A percentile compares a stretch with the other conserved stretches of the same genome.
Conservation (phyloP, 805 yeast species). For the Candida sphagnicola region DNA sequence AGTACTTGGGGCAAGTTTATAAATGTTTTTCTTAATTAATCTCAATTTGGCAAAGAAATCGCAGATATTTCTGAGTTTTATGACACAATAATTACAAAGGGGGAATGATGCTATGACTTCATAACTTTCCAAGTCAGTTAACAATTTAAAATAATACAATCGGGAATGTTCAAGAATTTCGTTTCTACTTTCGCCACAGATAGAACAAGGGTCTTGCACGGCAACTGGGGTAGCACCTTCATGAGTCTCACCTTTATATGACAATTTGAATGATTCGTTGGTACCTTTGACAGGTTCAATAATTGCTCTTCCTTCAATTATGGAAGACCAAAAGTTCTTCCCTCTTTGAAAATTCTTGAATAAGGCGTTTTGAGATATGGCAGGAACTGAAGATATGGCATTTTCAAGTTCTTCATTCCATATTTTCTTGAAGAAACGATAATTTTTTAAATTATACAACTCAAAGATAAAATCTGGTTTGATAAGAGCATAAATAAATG, state of each 20-base stretch:
- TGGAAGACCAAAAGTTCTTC: constrained; percentile 52
- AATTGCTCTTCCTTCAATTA: constrained; percentile 75
- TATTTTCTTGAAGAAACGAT: constrained; percentile 60
- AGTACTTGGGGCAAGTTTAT: constrained; percentile 46
- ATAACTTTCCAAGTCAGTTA: constrained; percentile 22
- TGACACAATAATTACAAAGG: constrained; percentile 76
- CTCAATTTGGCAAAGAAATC: constrained; percentile 78
- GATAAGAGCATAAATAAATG: constrained; percentile 31
- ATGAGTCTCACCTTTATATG: constrained; percentile 19
- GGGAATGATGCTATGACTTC: constrained; percentile 49
- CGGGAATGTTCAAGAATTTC: constrained; percentile 75
- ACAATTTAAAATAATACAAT: constrained; percentile 60
- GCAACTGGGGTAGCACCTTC: constrained; percentile 56
- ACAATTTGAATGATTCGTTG: constrained; percentile 64
- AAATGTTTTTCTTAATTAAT: constrained; percentile 49
- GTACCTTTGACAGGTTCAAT: constrained; percentile 85
- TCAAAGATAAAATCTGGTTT: constrained; percentile 34
- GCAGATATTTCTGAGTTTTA: constrained; percentile 75
- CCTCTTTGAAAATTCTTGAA: constrained; percentile 41
- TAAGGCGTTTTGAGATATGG: constrained; percentile 49
- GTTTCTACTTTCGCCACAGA: constrained; percentile 78
- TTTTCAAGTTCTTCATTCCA: constrained; percentile 74
- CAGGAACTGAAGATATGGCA: constrained; percentile 28
- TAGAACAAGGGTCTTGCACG: constrained; percentile 66
- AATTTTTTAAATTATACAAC: constrained; percentile 40